These are phyloP conservation scores for Carex arenaria DNA, from an alignment of 202 grass and related monocot genomes.

Conservation along the genomic window DNA sequence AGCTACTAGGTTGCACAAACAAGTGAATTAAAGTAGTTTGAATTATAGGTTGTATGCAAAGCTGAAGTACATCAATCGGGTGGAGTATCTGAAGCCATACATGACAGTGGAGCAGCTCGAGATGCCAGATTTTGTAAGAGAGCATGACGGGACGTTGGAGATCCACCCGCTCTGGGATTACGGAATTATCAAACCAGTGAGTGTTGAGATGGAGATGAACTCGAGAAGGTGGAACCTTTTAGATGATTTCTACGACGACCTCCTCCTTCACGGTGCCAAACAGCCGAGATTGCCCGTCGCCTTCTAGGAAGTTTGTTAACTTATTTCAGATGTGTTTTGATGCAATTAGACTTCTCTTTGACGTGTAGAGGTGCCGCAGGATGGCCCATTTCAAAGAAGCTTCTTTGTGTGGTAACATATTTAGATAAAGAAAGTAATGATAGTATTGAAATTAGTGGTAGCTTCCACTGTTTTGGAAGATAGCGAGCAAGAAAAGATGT, in stretches of 20 bases:
- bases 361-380: background rate
- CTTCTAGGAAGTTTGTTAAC: background rate
- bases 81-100: conserved; percentile 78
- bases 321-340: background rate
- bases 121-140: conserved; percentile 56
- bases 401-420: background rate
- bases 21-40: background rate
- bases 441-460: background rate
- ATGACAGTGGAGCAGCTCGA: conserved; percentile 47
- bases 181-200: conserved; percentile 32
- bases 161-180: conserved; percentile 82
- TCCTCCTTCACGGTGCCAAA: background rate
- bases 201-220: conserved; percentile 20
- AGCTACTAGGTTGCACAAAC: background rate
- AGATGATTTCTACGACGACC: conserved; percentile 19
- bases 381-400: background rate
- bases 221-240: conserved; percentile 8
- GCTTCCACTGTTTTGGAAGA: background rate
- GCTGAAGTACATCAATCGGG: conserved; percentile 64
- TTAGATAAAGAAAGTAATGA: background rate
- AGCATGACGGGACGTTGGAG: conserved; percentile 82
- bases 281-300: background rate
- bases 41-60: conserved; percentile 59
- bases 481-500: background rate
- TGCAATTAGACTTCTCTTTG: background rate